Conservation (phyloP, 116 monocot genomes). For the Cymodocea nodosa region DNA sequence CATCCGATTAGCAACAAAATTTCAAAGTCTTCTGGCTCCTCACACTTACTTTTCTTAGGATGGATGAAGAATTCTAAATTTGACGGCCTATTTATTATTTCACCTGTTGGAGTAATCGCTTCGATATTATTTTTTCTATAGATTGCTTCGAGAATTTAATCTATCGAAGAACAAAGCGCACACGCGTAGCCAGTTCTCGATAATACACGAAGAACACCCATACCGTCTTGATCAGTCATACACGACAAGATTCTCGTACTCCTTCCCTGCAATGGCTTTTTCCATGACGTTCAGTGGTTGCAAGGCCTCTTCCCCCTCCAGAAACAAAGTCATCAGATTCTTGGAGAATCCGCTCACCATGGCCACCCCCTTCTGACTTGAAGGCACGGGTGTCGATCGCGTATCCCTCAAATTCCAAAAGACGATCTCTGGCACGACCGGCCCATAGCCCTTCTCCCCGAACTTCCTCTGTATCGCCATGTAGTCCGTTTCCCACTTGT, state of each 20-base stretch:
- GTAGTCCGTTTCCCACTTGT: constrained; percentile 53
- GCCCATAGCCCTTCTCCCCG: too few species aligned
- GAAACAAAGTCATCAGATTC: constrained; percentile 48
- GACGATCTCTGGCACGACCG: constrained; percentile 66
- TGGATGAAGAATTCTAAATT: too few species aligned
- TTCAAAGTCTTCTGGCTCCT: too few species aligned
- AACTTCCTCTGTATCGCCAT: constrained; percentile 38
- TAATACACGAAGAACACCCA: too few species aligned
- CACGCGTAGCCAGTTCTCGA: too few species aligned
- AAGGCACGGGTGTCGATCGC: constrained; percentile 21
- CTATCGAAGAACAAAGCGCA: too few species aligned
- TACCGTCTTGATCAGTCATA: background rate
- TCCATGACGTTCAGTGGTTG: constrained; percentile 30
- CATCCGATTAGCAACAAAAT: too few species aligned
- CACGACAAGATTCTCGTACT: constrained; percentile 18
- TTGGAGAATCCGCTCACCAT: constrained; percentile 64
- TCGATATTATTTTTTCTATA: too few species aligned
- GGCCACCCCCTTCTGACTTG: constrained; percentile 38
- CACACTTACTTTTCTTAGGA: too few species aligned
- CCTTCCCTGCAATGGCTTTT: constrained; percentile 33
- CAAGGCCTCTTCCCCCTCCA: constrained; percentile 29
- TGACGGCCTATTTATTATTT: too few species aligned
- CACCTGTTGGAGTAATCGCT: too few species aligned
- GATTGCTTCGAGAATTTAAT: too few species aligned
- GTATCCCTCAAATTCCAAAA: constrained; percentile 59